Conservation (phyloP, 2,329 filamentous ascomycete species). For the Didymella exigua region DNA sequence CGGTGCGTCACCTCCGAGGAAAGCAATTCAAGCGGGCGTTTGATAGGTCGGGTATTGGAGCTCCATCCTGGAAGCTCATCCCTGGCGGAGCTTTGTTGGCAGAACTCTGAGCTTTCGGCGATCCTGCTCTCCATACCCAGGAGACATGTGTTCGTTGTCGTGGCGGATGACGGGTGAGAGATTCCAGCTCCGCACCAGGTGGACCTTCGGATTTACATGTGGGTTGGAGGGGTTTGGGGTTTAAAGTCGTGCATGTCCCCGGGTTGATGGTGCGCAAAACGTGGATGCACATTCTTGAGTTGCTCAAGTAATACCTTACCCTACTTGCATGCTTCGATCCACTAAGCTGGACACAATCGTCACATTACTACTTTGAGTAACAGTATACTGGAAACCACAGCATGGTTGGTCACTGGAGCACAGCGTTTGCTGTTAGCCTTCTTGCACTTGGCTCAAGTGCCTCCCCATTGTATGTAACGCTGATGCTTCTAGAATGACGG, state of each 20-base stretch:
- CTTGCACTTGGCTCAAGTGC: slow-evolving; percentile 39
- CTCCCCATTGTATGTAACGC: slow-evolving; percentile 36
- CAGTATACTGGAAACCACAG: slow-evolving; percentile 5
- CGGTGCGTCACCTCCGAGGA: slow-evolving; percentile 31
- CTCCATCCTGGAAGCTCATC: slow-evolving; percentile 19
- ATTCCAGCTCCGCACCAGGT: slow-evolving; percentile 9
- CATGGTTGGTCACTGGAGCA: slow-evolving; percentile 39
- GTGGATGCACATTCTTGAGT: slow-evolving; percentile 13
- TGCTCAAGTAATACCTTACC: slow-evolving; percentile 16
- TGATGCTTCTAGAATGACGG: not conserved
- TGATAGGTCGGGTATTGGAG: slow-evolving; percentile 17
- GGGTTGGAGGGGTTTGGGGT: not conserved
- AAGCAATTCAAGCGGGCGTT: slow-evolving; percentile 21
- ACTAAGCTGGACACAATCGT: slow-evolving; percentile 17
- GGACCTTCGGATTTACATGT: slow-evolving; percentile 9
- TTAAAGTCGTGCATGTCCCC: slow-evolving; percentile 21
- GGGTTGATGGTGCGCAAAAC: slow-evolving; percentile 3
- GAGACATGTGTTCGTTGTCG: slow-evolving; percentile 14
- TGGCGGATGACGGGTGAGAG: slow-evolving; percentile 9
- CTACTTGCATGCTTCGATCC: slow-evolving; percentile 7
- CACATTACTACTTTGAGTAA: slow-evolving; percentile 13
- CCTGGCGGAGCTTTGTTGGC: slow-evolving; percentile 27
- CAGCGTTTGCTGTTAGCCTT: slow-evolving; percentile 35
- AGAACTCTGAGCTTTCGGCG: slow-evolving; percentile 11
- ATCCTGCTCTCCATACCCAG: slow-evolving; percentile 5